Evolutionary conservation across 192 early-diverging fungal species (phyloP), one percentile per base, ranked within the genome.

Genomic region (Podila horticola): DNA sequence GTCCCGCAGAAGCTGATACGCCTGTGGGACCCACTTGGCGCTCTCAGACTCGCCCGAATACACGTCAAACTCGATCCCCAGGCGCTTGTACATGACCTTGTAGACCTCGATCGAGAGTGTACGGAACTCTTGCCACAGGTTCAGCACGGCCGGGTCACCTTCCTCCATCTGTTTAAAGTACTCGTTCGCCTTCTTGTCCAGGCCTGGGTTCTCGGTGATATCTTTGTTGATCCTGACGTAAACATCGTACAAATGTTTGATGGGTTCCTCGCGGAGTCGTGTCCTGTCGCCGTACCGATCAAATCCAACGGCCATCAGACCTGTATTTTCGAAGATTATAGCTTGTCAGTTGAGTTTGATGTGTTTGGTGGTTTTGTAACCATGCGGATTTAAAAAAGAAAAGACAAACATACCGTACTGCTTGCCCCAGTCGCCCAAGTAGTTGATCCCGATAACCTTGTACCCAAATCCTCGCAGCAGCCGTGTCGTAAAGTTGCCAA

Each of bases 361-460:
- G n/a, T n/a, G n/a, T n/a, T n/a, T n/a, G n/a, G n/a, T n/a, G n/a
- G n/a, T n/a, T n/a, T n/a, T n/a, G n/a, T n/a, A n/a, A n/a, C n/a
- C n/a, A n/a, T n/a, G 11, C 13, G 41, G 11, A 45, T 2, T 1
- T 5, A 6, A 34, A 34, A 34, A 45, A 45, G 2, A 45, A 45
- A 45, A 15, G 1, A 6, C 38, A 41, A 41, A 41, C 89, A 71
- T 86, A 90, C 94, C 98, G 84, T 95, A 99, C 83, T 98, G 97
- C 76, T 97, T 99, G 30, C 98, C 98, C 98, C 98, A 99, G 76
- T 99, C 97, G 28, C 98, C 98, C 24, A 99, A 84, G 79, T 99
- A 97, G 85, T 99, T 99, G 74, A 98, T 95, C 8, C 90, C 88
- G 36, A 95, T 86, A 6, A 92, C 91, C 1, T 92, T 90, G 84